Base-by-base conservation (phyloP, 345 rosid genomes). In the Linum tenue region DNA sequence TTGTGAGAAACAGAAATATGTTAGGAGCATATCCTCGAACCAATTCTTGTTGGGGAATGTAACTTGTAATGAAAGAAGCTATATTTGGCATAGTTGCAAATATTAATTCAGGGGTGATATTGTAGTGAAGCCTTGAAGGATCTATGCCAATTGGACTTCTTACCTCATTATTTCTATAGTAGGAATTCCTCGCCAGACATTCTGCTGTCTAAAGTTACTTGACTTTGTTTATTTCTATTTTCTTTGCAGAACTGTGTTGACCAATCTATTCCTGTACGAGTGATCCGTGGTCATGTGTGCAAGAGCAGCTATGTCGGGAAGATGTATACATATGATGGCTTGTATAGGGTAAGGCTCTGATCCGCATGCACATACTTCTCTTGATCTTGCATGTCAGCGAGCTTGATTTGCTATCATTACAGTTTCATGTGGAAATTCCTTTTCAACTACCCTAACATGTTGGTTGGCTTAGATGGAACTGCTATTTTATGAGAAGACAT, bases 261-360 rank as follows among this genome's bases (percentile, higher is more conserved):
- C 8, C 80, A 81, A 48, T 16, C 69, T 17, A 79, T 84, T 62
- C 85, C 96, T 56, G 92, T 94, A 56, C 80, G 99, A 76, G 97
- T 94, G 44, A 57, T 82, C 68, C 96, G 99, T 44, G 97, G 99
- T 59, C 99, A 86, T 65, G 73, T 78, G 39, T 86, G 80, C 66
- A 37, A 40, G 10, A 83, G 77, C 69, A 90, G 97, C 80, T 90
- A 88, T 71, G 60, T 79, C 70, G 84, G 86, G 65, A 88, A 65
- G 72, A 77, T 88, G 59, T 94, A 88, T 72, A 86, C 96, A 11
- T 94, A 94, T 57, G 99, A 94, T 79, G 99, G 99, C 44, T 75
- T 94, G 75, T 94, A 94, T 78, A 73, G 82, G 95, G 99, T 90
- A 73, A 51, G 60, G 17, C 36, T 40, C 22, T 61, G 2, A 64